Evolutionary conservation across 2,329 filamentous ascomycete species (phyloP).

Genomic region (Cordyceps tenuipes): DNA sequence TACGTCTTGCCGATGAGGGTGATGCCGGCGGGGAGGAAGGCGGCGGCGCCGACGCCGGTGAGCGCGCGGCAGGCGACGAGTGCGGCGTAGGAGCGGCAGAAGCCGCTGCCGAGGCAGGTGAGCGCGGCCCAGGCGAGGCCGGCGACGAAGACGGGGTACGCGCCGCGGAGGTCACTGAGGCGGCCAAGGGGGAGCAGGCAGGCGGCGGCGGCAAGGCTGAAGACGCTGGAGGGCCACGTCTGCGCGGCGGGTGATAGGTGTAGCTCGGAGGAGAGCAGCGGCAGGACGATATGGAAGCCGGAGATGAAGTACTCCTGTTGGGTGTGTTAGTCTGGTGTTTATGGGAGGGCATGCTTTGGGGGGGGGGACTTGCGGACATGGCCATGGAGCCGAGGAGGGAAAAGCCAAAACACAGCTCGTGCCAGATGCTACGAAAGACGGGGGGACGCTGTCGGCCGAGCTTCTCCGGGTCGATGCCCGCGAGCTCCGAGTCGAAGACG

Average conservation of each 20-base stretch:
- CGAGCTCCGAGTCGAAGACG: neutral
- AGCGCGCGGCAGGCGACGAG: conserved; percentile 60
- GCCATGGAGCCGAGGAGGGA: conserved; percentile 52
- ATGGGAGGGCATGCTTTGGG: neutral
- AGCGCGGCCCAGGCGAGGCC: conserved; percentile 52
- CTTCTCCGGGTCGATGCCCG: conserved; percentile 17
- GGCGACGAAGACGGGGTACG: conserved; percentile 46
- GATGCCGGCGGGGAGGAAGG: conserved; percentile 59
- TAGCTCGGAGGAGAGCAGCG: conserved; percentile 52
- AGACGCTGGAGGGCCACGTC: conserved; percentile 57
- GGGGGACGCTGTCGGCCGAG: conserved; percentile 51
- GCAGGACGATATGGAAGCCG: conserved; percentile 64
- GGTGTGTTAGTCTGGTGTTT: neutral
- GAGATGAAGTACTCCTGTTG: conserved; percentile 61
- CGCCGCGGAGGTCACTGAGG: conserved; percentile 50
- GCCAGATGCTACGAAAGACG: conserved; percentile 41
- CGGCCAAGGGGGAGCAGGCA: conserved; percentile 55
- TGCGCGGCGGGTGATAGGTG: conserved; percentile 51
- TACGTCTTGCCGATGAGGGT: conserved; percentile 58
- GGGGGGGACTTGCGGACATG: conserved; percentile 38
- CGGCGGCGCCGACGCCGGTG: conserved; percentile 59
- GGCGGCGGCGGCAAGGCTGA: conserved; percentile 45
- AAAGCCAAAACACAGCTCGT: conserved; percentile 51
- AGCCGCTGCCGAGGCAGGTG: conserved; percentile 59
- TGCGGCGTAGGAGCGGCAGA: conserved; percentile 55